Base-by-base conservation (phyloP, 1,284 basidiomycete species). In the Ustilago bromivora region DNA sequence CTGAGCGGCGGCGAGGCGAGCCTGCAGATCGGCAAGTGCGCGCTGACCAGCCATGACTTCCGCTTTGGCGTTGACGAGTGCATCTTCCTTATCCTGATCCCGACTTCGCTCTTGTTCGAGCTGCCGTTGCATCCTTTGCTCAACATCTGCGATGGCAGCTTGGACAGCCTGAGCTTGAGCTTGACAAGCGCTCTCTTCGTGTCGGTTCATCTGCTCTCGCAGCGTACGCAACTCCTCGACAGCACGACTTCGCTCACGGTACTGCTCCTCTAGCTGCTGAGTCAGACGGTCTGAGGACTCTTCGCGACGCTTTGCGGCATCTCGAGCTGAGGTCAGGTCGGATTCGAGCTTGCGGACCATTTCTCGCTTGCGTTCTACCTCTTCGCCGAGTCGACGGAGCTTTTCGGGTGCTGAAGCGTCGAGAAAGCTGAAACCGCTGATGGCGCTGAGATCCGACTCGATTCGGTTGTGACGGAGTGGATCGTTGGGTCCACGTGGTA, bases 401-500 rank as follows among this genome's bases (percentile, higher is more conserved):
- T 78, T 75, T 11, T 75, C 71, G 13, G 71, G 61, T 17, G 63
- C 64, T 4, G 68, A 43, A 13, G 68, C 71, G 62, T 71, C 71
- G 53, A 66, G 65, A 43, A 78, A 78, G 68, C 66, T 71, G 60
- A 71, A 78, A 12, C 71, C 76, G 47, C 68, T 78, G 71, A 70
- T 63, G 32, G 67, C 67, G 49, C 76, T 71, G 46, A 68, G 46
- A 51, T 75, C 67, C 8, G 76, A 75, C 36, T 68, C 71, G 66
- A 74, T 64, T 3, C 71, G 66, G 13, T 68, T 71, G 56, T 78
- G 76, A 13, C 75, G 66, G 17, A 77, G 55, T 13, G 64, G 55
- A 23, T 77, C 61, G 10, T 62, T 32, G 17, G 67, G 64, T 0
- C 62, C 76, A 41, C 47, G 49, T 1, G 71, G 67, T 4, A 62